Conservation (phyloP, 1,284 basidiomycete species). For the Agaricales sp. region DNA sequence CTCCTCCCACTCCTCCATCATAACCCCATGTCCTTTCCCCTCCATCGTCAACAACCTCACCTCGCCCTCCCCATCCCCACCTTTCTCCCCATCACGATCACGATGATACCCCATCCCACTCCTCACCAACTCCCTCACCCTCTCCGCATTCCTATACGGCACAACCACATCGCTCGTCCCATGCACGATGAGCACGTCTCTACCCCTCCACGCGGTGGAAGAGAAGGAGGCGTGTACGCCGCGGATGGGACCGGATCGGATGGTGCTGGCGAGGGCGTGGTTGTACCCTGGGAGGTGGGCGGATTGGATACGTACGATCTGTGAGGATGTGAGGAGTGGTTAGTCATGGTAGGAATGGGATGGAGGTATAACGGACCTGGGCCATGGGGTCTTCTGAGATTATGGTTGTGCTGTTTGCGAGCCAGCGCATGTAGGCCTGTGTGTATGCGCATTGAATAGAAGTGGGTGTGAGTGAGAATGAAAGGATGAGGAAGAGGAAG, state of each 20-base stretch:
- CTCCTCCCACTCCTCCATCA: constrained; percentile 2
- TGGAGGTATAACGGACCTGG: constrained; percentile 20
- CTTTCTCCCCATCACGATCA: background rate
- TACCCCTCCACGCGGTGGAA: constrained; percentile 33
- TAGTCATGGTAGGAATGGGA: background rate
- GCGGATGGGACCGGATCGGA: constrained; percentile 63
- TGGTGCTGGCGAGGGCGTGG: constrained; percentile 58
- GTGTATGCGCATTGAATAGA: too few species aligned
- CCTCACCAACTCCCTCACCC: background rate
- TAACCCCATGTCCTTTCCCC: constrained; percentile 2
- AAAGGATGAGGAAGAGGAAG: constrained; percentile 3
- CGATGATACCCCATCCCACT: background rate
- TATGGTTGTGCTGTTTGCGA: constrained; percentile 9
- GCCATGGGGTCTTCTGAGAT: constrained; percentile 23
- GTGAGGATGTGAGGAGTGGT: constrained; percentile 3
- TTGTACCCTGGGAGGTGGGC: constrained; percentile 66
- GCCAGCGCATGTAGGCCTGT: constrained; percentile 21
- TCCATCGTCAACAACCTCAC: constrained; percentile 1
- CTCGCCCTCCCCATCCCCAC: background rate
- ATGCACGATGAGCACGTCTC: constrained; percentile 51
- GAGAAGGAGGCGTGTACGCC: constrained; percentile 44
- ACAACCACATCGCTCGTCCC: constrained; percentile 61
- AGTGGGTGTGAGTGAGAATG: constrained; percentile 11
- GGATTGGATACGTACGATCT: constrained; percentile 63
- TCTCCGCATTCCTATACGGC: constrained; percentile 42